Evolutionary conservation across 73 alveolate genomes (phyloP).

Genomic region (Effrenium voratum): DNA sequence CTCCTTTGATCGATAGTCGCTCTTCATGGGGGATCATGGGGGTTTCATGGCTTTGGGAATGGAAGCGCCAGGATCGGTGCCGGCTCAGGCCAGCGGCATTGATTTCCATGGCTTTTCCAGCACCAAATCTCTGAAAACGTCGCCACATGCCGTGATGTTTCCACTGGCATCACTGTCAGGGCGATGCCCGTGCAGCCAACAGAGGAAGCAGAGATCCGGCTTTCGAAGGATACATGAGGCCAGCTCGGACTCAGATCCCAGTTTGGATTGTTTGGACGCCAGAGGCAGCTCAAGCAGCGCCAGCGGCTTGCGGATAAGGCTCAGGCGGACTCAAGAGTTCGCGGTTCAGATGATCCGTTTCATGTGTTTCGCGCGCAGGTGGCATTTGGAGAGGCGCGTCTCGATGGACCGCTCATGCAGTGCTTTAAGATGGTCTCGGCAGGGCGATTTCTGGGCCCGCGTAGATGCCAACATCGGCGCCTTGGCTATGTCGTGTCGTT

Average conservation of each 20-base stretch:
- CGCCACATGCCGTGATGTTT: neutral
- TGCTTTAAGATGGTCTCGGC: no score
- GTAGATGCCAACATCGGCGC: neutral
- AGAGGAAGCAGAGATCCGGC: constrained; percentile 16
- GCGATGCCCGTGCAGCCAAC: neutral
- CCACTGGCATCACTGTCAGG: neutral
- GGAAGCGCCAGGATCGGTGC: neutral
- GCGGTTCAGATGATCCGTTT: no score
- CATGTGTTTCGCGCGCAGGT: no score
- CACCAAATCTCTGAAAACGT: neutral
- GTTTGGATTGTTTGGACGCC: no score
- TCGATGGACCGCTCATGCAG: no score
- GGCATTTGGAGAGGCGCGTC: no score
- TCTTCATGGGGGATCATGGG: neutral
- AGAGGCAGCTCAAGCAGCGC: constrained; percentile 21
- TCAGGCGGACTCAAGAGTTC: no score
- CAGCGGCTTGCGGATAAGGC: no score
- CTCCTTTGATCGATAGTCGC: neutral
- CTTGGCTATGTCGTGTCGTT: neutral
- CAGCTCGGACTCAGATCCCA: no score
- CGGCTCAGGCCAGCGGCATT: neutral
- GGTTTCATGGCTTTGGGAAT: neutral
- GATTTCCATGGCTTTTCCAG: neutral
- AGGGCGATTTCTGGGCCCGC: neutral
- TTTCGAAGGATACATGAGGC: constrained; percentile 18